Conservation (phyloP, 1,284 basidiomycete species). For the Ganoderma lucidum region DNA sequence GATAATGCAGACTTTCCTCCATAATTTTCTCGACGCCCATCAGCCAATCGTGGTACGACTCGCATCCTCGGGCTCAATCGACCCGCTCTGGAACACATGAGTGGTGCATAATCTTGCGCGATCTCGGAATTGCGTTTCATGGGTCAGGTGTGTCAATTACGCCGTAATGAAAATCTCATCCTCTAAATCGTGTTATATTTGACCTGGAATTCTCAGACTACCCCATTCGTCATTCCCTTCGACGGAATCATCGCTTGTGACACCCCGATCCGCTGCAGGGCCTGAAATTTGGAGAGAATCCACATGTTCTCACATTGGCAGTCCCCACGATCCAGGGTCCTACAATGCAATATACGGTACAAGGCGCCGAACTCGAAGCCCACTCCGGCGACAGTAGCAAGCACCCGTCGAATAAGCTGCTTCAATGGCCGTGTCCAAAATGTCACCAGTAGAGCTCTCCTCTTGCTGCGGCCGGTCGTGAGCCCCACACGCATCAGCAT, state of each 20-base stretch:
- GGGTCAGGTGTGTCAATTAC: background rate
- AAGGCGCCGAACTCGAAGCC: background rate
- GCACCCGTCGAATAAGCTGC: background rate
- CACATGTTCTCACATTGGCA: background rate
- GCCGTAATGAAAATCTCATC: constrained; percentile 2
- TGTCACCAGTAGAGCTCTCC: background rate
- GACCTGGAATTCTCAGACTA: background rate
- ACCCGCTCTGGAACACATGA: background rate
- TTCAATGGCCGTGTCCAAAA: background rate
- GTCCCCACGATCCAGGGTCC: background rate
- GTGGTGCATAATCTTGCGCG: background rate
- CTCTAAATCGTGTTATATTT: background rate
- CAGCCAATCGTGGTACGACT: background rate
- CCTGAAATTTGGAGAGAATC: background rate
- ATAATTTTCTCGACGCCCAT: background rate
- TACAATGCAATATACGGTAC: background rate
- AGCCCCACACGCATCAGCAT: background rate
- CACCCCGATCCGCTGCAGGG: background rate
- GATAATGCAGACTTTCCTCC: background rate
- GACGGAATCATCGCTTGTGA: background rate
- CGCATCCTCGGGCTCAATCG: background rate
- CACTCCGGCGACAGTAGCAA: background rate
- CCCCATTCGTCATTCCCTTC: background rate
- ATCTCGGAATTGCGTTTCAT: background rate
- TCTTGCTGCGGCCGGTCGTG: background rate